phyloP scores from a whole-genome alignment of 345 rosid genomes.

The Hypericum androsaemum region DNA sequence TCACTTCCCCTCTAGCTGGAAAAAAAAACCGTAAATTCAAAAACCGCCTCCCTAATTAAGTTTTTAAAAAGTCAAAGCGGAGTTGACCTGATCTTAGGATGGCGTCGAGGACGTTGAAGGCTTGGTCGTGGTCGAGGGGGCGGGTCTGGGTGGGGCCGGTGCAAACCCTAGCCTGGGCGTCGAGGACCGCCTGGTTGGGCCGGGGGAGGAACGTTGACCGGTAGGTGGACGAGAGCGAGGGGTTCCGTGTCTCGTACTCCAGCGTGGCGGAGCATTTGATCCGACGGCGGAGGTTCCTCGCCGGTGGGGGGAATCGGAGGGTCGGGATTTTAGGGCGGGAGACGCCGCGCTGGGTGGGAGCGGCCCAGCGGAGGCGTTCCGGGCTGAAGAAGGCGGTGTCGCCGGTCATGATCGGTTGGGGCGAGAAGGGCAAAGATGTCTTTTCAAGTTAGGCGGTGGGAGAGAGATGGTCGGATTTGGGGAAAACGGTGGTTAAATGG shows the following conservation, averaged over 20 bases:
- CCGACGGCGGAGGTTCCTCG: slow-evolving; percentile 38
- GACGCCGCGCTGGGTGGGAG: slow-evolving; percentile 16
- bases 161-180: slow-evolving; percentile 95
- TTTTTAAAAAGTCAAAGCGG: no score
- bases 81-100: slow-evolving; percentile 63
- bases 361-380: no score
- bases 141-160: slow-evolving; percentile 89
- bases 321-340: slow-evolving; percentile 12
- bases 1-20: slow-evolving; percentile 66
- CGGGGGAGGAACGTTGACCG: slow-evolving; percentile 47
- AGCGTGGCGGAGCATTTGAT: slow-evolving; percentile 41
- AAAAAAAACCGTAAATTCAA: neutral
- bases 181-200: slow-evolving; percentile 79
- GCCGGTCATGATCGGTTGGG: no score
- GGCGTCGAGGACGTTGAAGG: slow-evolving; percentile 61
- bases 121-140: slow-evolving; percentile 67
- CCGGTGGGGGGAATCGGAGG: slow-evolving; percentile 23
- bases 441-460: no score
- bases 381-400: no score
- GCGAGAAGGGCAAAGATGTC: no score
- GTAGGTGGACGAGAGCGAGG: slow-evolving; percentile 64
- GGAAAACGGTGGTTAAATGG: no score
- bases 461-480: no score
- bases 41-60: no score
- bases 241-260: slow-evolving; percentile 53